Base-by-base conservation (phyloP, 148 eudicot genomes). In the Cornus suecica region DNA sequence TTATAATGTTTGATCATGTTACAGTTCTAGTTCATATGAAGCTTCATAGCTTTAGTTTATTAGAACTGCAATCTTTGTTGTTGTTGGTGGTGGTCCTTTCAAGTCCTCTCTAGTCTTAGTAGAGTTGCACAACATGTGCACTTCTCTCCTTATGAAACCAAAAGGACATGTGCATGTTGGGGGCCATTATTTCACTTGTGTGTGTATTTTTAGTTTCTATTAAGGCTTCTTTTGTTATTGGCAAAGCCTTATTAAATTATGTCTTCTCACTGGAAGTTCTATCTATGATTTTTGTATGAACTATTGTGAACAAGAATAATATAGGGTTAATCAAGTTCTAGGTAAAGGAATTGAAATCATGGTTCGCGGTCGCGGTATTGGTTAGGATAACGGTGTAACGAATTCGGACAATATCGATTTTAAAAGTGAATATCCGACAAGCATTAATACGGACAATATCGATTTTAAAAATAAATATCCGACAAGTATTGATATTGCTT, bases 51-150 rank as follows among this genome's bases (percentile, higher is more conserved):
- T 52, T 52, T 52, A 14, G n/a, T n/a, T n/a, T n/a, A 52, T 14
- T 14, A 52, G 58, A 1, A 14, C 22, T 52, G 58, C 20, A 52
- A 52, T 52, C 42, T 37, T 14, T 15, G 58, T 52, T 14, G 29
- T 20, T 61, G n/a, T n/a, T n/a, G n/a, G n/a, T n/a, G 42, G 79
- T 69, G 68, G 74, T 60, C 73, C 73, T 60, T 76, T 31, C 11
- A 27, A 28, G 48, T 56, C 23, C 64, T 71, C 27, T 23, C 65
- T n/a, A n/a, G n/a, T 31, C 65, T 3, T 24, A 37, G 67, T 37
- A 70, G 4, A 37, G 42, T 48, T 70, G 75, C 62, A 69, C 22
- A 77, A 31, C 79, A 77, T 70, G 79, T 70, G 74, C 79, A 69
- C 22, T 69, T 69, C 45, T 61, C 15, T 41, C n/a, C 29, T 25